A percentile compares a stretch with the other conserved stretches of the same genome.
Evolutionary conservation across 2,329 filamentous ascomycete genomes (phyloP).

Genomic region (Zymoseptoria crescenta): DNA sequence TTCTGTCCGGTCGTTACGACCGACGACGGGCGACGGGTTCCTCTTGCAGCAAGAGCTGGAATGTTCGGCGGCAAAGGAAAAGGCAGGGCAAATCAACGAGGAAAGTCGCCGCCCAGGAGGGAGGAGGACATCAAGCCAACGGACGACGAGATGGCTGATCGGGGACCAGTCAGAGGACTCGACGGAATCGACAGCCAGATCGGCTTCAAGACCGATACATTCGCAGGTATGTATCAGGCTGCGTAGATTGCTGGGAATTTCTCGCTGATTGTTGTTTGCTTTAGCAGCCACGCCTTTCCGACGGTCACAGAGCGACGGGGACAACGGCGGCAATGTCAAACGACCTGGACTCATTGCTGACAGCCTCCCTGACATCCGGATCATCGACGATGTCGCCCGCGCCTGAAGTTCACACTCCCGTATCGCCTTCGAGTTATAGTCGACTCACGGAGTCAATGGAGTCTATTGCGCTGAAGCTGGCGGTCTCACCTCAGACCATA

Average conservation of each 20-base stretch:
- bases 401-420: constrained; percentile 18
- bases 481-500: constrained; percentile 26
- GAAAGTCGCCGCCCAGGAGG: constrained; percentile 26
- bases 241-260: neutral
- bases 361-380: constrained; percentile 26
- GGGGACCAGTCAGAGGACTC: constrained; percentile 13
- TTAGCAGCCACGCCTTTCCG: constrained; percentile 19
- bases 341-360: constrained; percentile 15
- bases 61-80: constrained; percentile 11
- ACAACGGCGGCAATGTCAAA: constrained; percentile 11
- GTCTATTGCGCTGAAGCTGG: constrained; percentile 24
- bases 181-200: constrained; percentile 17
- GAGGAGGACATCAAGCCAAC: constrained; percentile 21
- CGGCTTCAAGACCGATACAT: constrained; percentile 25
- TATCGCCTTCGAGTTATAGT: constrained; percentile 16
- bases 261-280: neutral
- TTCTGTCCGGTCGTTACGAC: constrained; percentile 27
- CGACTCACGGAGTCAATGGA: constrained; percentile 22
- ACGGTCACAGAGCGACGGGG: constrained; percentile 16
- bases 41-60: constrained; percentile 17
- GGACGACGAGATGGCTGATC: constrained; percentile 25
- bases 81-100: constrained; percentile 7
- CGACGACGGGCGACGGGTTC: constrained; percentile 27
- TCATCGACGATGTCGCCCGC: constrained; percentile 25
- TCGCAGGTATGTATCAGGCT: constrained; percentile 25